Base-by-base conservation (phyloP, 176 grass and related monocot genomes). In the Hyparrhenia diplandra region DNA sequence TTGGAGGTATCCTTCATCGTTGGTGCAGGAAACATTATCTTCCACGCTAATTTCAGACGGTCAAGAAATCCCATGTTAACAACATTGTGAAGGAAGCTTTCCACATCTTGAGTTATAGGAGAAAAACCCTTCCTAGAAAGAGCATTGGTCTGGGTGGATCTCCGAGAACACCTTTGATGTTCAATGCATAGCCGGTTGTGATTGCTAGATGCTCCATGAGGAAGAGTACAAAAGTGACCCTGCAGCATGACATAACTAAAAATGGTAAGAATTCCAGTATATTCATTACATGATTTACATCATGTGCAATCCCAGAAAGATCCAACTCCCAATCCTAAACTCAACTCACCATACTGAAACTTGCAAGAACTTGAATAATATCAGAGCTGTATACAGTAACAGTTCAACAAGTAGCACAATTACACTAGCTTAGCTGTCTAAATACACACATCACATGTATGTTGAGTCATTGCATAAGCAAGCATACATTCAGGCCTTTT, bases 1-100 rank as follows among this genome's bases (percentile, higher is more conserved):
- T 99, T 99, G 18, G 96, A 93, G 54, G 86, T 90, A 30, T 77
- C 89, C 72, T 79, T 89, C 55, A 63, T 82, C 64, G 74, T 80
- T 39, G 76, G 79, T 77, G 89, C 66, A 29, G 96, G 87, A 78
- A 99, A 95, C 57, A 99, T 73, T 78, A 95, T 91, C 62, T 77
- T 86, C 96, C 92, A 99, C 1, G 93, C 96, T 74, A 99, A 82
- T 69, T 89, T 77, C 67, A 99, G 49, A 57, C 96, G 88, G 52
- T 95, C 84, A 76, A 93, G 57, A 87, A 99, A 91, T 73, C 77
- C 85, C 87, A 99, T 90, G 71, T 85, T 95, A 58, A 90, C 76
- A 58, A 82, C 74, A 83, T 80, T 91, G 49, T 85, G 81, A 83
- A 94, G 86, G 64, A 91, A 91, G 37, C 81, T 78, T 67, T 94